Percentiles rank a stretch among this genome's conserved stretches.
phyloP scores from a whole-genome alignment of 345 rosid species.

The Acer saccharum region DNA sequence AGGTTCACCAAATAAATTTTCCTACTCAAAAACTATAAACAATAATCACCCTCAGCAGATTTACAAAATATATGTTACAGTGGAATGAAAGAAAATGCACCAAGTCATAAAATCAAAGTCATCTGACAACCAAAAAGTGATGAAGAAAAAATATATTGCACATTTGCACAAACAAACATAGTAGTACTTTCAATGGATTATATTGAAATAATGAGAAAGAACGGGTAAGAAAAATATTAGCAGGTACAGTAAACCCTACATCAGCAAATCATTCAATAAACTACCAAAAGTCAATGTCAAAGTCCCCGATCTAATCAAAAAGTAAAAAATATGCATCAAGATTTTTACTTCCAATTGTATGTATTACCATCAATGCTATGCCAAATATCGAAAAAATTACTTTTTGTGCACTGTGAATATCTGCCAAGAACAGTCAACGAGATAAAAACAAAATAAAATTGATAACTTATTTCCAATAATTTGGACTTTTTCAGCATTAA shows the following conservation, averaged over 20 bases:
- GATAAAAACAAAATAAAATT: neutral
- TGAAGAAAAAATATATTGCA: too few relatives aligned
- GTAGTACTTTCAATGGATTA: neutral
- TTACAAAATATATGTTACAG: too few relatives aligned
- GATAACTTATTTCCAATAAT: neutral
- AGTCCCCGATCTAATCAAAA: neutral
- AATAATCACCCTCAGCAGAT: neutral
- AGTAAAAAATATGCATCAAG: neutral
- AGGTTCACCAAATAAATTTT: conserved; percentile 7
- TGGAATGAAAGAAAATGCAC: too few relatives aligned
- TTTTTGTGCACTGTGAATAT: too few relatives aligned
- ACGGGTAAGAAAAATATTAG: neutral
- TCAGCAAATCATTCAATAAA: neutral
- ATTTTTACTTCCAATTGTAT: neutral
- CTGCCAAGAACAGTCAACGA: neutral
- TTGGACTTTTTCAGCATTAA: neutral
- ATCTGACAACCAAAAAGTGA: too few relatives aligned
- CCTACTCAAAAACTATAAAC: neutral
- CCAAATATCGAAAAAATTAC: neutral
- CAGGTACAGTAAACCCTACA: neutral
- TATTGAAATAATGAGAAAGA: neutral
- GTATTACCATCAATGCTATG: neutral
- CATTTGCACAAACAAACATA: too few relatives aligned
- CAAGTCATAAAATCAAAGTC: too few relatives aligned
- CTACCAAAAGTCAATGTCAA: neutral